Evolutionary conservation across 2,329 filamentous ascomycete genomes (phyloP).

Genomic region (Sclerotinia subarctica): DNA sequence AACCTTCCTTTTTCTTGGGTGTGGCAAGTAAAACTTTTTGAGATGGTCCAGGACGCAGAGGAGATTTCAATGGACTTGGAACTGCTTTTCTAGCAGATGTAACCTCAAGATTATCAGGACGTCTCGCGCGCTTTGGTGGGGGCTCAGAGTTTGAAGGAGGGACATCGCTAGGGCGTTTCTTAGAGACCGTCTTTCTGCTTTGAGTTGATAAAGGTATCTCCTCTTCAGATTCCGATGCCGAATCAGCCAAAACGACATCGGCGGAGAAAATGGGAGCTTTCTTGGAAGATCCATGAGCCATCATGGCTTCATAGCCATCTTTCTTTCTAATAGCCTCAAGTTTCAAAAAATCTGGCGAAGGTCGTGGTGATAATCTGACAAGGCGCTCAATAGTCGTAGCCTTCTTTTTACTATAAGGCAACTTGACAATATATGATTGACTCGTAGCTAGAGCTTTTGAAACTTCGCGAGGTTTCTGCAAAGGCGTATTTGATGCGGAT

Average conservation of each 20-base stretch:
- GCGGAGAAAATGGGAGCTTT: neutral
- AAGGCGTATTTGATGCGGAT: constrained; percentile 26
- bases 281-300: constrained; percentile 13
- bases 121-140: constrained; percentile 40
- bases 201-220: constrained; percentile 22
- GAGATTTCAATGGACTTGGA: constrained; percentile 39
- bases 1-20: constrained; percentile 42
- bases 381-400: constrained; percentile 34
- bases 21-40: constrained; percentile 40
- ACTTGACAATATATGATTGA: constrained; percentile 32
- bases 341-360: constrained; percentile 23
- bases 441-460: constrained; percentile 15
- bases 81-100: constrained; percentile 40
- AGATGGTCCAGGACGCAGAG: constrained; percentile 30
- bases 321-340: constrained; percentile 22
- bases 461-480: constrained; percentile 23
- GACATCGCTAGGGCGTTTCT: constrained; percentile 33
- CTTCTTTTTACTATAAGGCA: constrained; percentile 36
- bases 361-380: constrained; percentile 28
- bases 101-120: constrained; percentile 34
- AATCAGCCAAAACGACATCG: neutral
- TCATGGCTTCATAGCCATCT: constrained; percentile 23
- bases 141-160: constrained; percentile 33
- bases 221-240: constrained; percentile 29
- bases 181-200: constrained; percentile 20